phyloP scores from a whole-genome alignment of 2,329 filamentous ascomycete genomes.

The Ambrosiella cleistominuta region DNA sequence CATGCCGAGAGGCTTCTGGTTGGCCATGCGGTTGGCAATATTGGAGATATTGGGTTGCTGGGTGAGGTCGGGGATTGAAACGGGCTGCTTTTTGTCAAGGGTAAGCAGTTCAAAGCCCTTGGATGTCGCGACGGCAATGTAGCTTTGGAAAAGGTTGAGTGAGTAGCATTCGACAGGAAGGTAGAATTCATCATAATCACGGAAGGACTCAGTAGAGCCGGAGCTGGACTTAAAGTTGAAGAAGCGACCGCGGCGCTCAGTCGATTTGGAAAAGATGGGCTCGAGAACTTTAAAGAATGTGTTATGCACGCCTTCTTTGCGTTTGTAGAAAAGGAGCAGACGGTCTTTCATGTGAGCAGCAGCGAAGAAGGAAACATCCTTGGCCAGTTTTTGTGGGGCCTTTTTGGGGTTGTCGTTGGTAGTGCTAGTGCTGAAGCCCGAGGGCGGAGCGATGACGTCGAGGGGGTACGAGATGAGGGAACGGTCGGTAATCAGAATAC shows the following conservation, averaged over 20 bases:
- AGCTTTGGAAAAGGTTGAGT: constrained; percentile 90
- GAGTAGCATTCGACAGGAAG: constrained; percentile 89
- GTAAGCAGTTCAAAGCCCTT: constrained; percentile 93
- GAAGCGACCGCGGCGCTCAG: constrained; percentile 59
- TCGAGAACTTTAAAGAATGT: constrained; percentile 97
- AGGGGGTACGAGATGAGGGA: constrained; percentile 85
- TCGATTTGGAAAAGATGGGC: constrained; percentile 82
- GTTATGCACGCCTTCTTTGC: constrained; percentile 76
- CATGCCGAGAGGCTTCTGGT: constrained; percentile 83
- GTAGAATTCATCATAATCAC: constrained; percentile 97
- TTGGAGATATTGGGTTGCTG: constrained; percentile 58
- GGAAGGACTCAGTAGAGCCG: constrained; percentile 73
- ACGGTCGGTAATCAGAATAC: constrained; percentile 80
- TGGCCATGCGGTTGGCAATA: constrained; percentile 67
- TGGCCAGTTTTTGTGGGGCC: constrained; percentile 80
- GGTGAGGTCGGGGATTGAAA: constrained; percentile 74
- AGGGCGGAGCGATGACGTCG: constrained; percentile 55
- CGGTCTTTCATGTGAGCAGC: constrained; percentile 95
- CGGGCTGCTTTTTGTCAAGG: constrained; percentile 89
- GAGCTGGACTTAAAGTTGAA: constrained; percentile 31
- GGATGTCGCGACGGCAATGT: constrained; percentile 76
- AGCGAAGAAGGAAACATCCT: constrained; percentile 93
- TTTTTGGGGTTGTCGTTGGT: constrained; percentile 56
- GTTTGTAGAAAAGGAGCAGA: constrained; percentile 90
- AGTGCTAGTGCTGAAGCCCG: constrained; percentile 38